Base-by-base conservation (phyloP, 192 early-diverging fungal species). In the Mortierella claussenii region DNA sequence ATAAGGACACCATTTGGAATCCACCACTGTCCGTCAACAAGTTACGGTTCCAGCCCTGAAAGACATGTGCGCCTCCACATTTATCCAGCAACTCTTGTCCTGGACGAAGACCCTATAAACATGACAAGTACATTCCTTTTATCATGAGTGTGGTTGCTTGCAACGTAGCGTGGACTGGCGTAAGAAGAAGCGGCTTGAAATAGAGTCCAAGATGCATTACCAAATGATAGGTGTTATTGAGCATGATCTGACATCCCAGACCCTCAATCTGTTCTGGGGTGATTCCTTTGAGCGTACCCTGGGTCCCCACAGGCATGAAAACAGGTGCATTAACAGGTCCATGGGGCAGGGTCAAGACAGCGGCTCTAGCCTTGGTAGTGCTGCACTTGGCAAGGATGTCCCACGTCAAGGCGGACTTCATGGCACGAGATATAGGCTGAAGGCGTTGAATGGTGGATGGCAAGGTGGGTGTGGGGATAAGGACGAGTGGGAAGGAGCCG, bases 301-400 rank as follows among this genome's bases (percentile, higher is more conserved):
- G 90, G 12, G 94, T 95, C 10, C 89, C 94, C 30, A 95, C 94
- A 2, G 94, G 94, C 94, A 95, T 95, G 53, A 95, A 95, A 69
- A 93, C 90, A 31, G 94, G 94, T 27, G 90, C 90, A 55, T 89
- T 87, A 26, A 92, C 92, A 8, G 89, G 90, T 54, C 88, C 91
- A 83, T 95, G 94, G 44, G 94, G 94, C 52, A 95, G 78, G 20
- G 82, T 86, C 68, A 95, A 84, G n/a, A 87, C 71, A 10, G 91
- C 84, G 1, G 88, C 89, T 42, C 92, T 83, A 0, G 91, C 94
- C 73, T 94, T 94, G 61, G 92, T 92, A 21, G 87, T 91, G n/a
- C 91, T 91, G 80, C 94, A 95, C 47, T 68, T 83, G 2, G 92
- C 91, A 55, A 89, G 68, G 12, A 91, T 84, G 55, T 88, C 87